Evolutionary conservation across 805 yeast genomes (phyloP), one percentile per base, ranked within the genome.

Genomic region (Starmerella stigmatis): DNA sequence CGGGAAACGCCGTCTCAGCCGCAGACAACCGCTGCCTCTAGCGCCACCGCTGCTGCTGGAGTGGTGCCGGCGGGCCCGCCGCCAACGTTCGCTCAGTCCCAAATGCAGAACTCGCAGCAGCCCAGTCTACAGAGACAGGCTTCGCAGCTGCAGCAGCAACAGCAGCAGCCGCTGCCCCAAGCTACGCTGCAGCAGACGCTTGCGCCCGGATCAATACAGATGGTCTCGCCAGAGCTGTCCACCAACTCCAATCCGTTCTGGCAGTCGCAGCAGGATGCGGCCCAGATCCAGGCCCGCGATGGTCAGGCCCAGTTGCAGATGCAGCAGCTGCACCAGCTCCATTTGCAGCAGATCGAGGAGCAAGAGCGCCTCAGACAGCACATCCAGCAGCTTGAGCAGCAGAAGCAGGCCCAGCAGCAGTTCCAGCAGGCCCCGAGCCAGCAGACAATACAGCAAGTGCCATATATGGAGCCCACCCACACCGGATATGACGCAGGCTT

Each of bases 321-420:
- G 49, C 60, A 50, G 47, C 62, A 56, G 41, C 57, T 57, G 46
- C 58, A 46, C 28, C 61, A 55, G 46, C 58, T 56, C 37, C 51
- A 55, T 41, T 23, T 47, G 41, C 59, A 55, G 45, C 59, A 48
- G 49, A 51, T 51, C 40, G 51, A 49, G 38, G 59, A 52, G 41
- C 37, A 48, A 41, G 48, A 53, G 48, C 51, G 49, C 42, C 58
- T 54, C 46, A 53, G 54, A 37, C 54, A 48, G 58, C 57, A 53
- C 52, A 52, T 40, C 37, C 52, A 29, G 52, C 54, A 45, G 51
- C 47, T 41, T 22, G 48, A 45, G 32, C 56, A 42, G 39, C 57
- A 50, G 26, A 55, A 45, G n/a, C 36, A 27, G 38, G 52, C 44
- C 43, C 57, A 47, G 44, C 55, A 35, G 25, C 25, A 17, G 12